Base-by-base conservation (phyloP, 1,284 basidiomycete species). In the Cryptococcus sp. region DNA sequence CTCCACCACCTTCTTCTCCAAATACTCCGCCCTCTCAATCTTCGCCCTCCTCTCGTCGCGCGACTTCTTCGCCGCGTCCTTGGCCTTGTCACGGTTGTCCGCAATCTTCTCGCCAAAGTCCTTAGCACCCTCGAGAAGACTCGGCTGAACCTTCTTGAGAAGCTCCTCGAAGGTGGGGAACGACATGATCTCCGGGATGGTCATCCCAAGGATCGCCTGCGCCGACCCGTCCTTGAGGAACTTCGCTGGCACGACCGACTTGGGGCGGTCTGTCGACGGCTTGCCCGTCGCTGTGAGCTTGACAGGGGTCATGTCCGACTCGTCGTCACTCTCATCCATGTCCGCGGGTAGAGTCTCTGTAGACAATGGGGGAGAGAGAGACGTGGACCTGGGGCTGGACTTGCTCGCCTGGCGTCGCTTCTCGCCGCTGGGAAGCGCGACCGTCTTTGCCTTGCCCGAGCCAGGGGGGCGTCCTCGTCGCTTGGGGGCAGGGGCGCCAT, bases 61-160 rank as follows among this genome's bases (percentile, higher is more conserved):
- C 36, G 68, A 69, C 65, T 73, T 71, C 61, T 70, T 71, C 36
- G 71, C 69, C 12, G 71, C 71, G 55, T 69, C 70, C 58, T 67
- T 68, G 50, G 71, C 71, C 60, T 70, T 69, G 62, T 70, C 66
- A 53, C 71, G 68, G 61, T 70, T 66, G 49, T 68, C 67, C 24
- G 63, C 61, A 52, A 73, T 71, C 56, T 65, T 61, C 60, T 73
- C 68, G 56, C 71, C 71, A 52, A 73, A 71, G 40, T 65, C 65
- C 53, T 53, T 54, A 16, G 71, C 71, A 7, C 57, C 63, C 11
- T 57, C 54, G 3, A 61, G 47, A 52, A 65, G 65, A 7, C 51
- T 50, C 36, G 64, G 59, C 36, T 62, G 53, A 50, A 71, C 69
- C 58, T 63, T 61, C 55, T 63, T 60, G 46, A 64, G 57, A 5